Percentiles rank a stretch among this genome's conserved stretches.
phyloP scores from a whole-genome alignment of 1,284 basidiomycete genomes.

The Trichosporon sp. region DNA sequence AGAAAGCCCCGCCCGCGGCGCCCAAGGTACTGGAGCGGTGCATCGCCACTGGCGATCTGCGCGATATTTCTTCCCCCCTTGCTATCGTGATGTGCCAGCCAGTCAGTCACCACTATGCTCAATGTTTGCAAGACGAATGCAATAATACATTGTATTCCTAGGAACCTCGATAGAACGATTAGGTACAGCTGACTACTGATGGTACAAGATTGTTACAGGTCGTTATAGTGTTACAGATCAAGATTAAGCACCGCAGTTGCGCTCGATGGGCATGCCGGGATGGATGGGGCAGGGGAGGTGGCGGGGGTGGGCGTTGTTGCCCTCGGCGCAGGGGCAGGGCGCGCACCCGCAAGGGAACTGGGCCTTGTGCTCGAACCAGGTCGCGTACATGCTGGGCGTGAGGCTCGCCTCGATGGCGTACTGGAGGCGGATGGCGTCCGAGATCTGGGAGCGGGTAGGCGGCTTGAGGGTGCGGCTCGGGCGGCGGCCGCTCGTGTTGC shows the following conservation, averaged over 20 bases:
- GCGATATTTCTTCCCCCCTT: background rate
- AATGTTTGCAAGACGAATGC: background rate
- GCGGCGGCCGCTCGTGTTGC: background rate
- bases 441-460: background rate
- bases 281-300: background rate
- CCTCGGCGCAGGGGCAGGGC: background rate
- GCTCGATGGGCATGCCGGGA: background rate
- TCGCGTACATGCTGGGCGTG: background rate
- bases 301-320: background rate
- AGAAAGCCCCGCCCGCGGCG: background rate
- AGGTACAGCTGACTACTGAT: background rate
- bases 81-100: background rate
- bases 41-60: background rate
- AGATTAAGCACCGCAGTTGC: background rate
- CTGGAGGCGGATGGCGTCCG: background rate
- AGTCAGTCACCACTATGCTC: background rate
- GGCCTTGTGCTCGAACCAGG: background rate
- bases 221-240: background rate
- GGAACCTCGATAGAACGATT: background rate
- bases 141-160: background rate
- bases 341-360: background rate
- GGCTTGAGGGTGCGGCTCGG: background rate
- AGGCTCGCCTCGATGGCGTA: background rate
- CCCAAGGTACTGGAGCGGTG: background rate
- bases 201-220: background rate